Evolutionary conservation across 2,329 filamentous ascomycete species (phyloP), one percentile per base, ranked within the genome.

Genomic region (Sporothrix sp.): DNA sequence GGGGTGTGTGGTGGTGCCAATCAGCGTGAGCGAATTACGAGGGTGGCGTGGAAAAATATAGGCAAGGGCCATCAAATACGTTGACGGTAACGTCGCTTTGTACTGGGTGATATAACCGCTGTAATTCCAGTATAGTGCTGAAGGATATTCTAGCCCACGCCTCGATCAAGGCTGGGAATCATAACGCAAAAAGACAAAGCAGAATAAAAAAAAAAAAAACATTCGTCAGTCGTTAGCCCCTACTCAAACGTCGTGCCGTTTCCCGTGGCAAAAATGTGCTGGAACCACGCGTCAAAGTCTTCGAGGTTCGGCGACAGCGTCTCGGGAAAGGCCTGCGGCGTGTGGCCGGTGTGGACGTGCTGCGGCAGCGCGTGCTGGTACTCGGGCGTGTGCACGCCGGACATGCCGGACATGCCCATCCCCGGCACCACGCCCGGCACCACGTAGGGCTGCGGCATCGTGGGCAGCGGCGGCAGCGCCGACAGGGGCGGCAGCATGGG

Each of bases 271-370:
- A 58, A 56, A 7, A 56, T 54, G 32, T 54, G 49, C 40, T 58
- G 54, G 43, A 56, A 58, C 56, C 56, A 58, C 5, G 53, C 54
- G 16, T 58, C 54, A 50, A 58, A 58, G 33, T 58, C 56, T n/a
- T 56, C 56, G 7, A 55, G 27, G 3, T 39, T 50, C 4, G 49
- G 47, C 3, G 50, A 44, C 33, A 37, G 40, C 30, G 20, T 25
- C 16, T 45, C 50, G 4, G 33, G 16, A 13, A 44, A 18, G 20
- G 5, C 7, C 4, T 18, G 37, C 11, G 20, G 37, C 20, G 20
- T 18, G 4, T 25, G 37, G 21, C 2, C 32, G 40, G 2, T 44
- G 40, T 20, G 27, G 27, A 7, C n/a, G n/a, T 27, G 48, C 3
- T 35, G 36, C 7, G 35, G 33, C 36, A 25, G 37, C 10, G 35